These are phyloP conservation scores for Boletales sp. DNA, from an alignment of 768 basidiomycete species.

Conservation along the genomic window DNA sequence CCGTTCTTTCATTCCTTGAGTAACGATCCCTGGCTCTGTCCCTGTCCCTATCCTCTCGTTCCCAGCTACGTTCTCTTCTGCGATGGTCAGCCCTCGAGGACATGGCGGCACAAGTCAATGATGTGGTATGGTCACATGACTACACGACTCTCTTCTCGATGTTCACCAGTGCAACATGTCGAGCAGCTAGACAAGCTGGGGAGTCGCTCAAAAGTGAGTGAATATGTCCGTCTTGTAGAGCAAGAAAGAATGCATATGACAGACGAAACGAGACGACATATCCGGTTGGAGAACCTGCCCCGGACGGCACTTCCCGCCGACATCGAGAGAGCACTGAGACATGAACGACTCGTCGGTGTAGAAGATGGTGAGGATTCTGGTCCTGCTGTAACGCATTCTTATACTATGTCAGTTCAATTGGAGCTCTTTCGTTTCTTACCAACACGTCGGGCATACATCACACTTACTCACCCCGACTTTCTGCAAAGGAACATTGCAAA, in stretches of 20 bases:
- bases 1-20: constrained; percentile 33
- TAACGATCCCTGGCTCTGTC: constrained; percentile 46
- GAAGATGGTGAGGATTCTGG: constrained; percentile 30
- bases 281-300: constrained; percentile 50
- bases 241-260: constrained; percentile 5
- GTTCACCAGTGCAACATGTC: constrained; percentile 24
- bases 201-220: constrained; percentile 14
- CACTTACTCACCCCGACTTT: constrained; percentile 46
- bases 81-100: constrained; percentile 55
- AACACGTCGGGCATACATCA: constrained; percentile 56
- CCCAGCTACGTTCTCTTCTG: constrained; percentile 64
- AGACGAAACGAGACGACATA: constrained; percentile 34
- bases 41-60: constrained; percentile 37
- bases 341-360: constrained; percentile 43
- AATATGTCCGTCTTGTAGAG: background rate
- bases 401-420: constrained; percentile 44
- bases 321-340: constrained; percentile 42
- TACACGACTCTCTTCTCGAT: constrained; percentile 7
- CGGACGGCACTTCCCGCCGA: constrained; percentile 53
- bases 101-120: constrained; percentile 42
- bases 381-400: constrained; percentile 5
- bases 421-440: constrained; percentile 61
- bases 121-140: constrained; percentile 25
- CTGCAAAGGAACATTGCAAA: constrained; percentile 38
- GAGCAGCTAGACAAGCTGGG: constrained; percentile 6